Conservation (phyloP, 208 protist genomes). For the Crithidia sp. region DNA sequence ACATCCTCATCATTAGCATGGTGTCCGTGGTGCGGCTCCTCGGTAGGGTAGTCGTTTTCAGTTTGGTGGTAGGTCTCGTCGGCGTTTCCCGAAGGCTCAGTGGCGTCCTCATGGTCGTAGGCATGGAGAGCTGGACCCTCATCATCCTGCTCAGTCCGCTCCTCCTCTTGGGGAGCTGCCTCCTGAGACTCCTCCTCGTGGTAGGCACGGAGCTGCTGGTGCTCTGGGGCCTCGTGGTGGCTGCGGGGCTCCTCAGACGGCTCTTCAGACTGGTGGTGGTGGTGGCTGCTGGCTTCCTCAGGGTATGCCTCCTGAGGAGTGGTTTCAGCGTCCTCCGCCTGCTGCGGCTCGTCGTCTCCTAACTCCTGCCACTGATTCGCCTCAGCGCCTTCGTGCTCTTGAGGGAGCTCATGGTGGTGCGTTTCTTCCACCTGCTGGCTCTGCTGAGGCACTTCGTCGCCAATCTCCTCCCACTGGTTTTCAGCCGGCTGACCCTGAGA, state of each 20-base stretch:
- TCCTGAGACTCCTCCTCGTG: not conserved
- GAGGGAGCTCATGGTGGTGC: not conserved
- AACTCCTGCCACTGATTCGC: constrained; percentile 13
- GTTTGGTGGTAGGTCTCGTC: not conserved
- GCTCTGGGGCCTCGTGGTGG: not conserved
- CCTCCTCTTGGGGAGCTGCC: not conserved
- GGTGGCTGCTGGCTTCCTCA: constrained; percentile 6
- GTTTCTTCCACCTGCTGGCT: not conserved
- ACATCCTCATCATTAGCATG: not conserved
- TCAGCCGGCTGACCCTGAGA: constrained; percentile 10
- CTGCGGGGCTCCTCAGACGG: not conserved
- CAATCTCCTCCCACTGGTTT: constrained; percentile 6
- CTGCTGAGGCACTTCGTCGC: constrained; percentile 2
- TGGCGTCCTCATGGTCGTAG: not conserved
- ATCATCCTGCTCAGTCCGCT: not conserved
- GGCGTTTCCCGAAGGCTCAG: not conserved
- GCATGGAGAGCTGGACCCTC: constrained; percentile 6
- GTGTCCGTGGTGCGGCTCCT: constrained; percentile 1
- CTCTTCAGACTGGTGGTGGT: not conserved
- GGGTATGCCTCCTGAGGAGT: constrained; percentile 5
- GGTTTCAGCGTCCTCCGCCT: not conserved
- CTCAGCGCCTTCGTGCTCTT: not conserved
- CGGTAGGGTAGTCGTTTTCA: constrained; percentile 1
- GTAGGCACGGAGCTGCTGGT: not conserved
- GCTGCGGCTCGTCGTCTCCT: not conserved